Base-by-base conservation (phyloP, 805 yeast species). In the Pichia kluyveri region DNA sequence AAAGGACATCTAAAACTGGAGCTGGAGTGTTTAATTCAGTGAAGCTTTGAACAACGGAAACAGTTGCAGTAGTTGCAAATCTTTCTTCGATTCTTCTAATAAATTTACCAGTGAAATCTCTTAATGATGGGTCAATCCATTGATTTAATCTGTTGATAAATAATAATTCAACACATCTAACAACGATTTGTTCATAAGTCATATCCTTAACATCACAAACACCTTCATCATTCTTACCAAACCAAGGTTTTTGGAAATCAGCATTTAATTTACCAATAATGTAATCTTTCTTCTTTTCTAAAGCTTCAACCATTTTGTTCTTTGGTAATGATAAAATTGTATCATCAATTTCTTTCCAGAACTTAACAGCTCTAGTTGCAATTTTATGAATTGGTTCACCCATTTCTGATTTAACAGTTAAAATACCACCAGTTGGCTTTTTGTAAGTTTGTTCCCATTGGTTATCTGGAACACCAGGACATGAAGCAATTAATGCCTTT, bases 331-430 rank as follows among this genome's bases (percentile, higher is more conserved):
- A 77, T 76, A 93, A 91, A 58, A 93, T 79, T 42, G 96, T 87
- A 57, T 87, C 91, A 69, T 93, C 99, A 72, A 93, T 75, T 71
- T 93, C 98, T 67, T 88, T 86, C 99, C 99, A 93, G 66, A 93
- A 81, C 69, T 86, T 65, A 51, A 93, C 98, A 76, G 96, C 97
- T 67, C 99, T 83, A 50, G 99, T 93, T 31, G 99, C 98, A 57
- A 93, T 79, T 75, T 93, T 93, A 71, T 93, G 99, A 63, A 93
- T 93, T 62, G 99, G 99, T 74, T 93, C 99, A 65, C 99, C 99
- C 99, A 93, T 93, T 75, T 93, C 99, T 17, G 98, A 91, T 65
- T 86, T 77, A 53, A 93, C 99, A 48, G 99, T 91, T 58, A 93
- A 74, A 56, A 93, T 80, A 69, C 99, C 99, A 73, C 99, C 99